Evolutionary conservation across 768 basidiomycete genomes (phyloP), one percentile per base, ranked within the genome.

Genomic region (Mycena haematopus): DNA sequence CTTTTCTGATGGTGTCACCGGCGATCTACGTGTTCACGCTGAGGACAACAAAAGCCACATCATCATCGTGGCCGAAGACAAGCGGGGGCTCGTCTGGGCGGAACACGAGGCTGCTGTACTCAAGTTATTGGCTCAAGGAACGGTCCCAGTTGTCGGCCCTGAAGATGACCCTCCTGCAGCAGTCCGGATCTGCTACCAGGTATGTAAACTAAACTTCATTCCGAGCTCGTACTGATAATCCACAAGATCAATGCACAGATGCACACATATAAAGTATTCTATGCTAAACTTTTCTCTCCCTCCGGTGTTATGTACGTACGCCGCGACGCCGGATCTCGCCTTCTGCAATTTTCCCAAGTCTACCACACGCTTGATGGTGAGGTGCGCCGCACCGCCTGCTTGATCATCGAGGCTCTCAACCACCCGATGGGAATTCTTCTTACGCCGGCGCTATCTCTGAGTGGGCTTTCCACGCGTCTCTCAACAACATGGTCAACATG

Each of bases 281-380:
- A 52, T 21, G 50, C 31, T n/a, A 52, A 52, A 9, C 31, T 52
- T 52, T 35, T 52, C 22, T 52, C 50, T 52, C 50, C 50, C 31
- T 52, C 31, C 33, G 50, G 50, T 33, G 50, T 52, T 33, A 8
- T 52, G 2, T 52, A 52, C 33, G 22, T 52, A 17, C 50, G 50
- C 50, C 50, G 50, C 8, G 50, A 35, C 33, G 50, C 33, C 22
- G 33, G 33, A 35, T 1, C 31, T 10, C n/a, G 33, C 33, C 35
- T 33, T 36, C 14, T 52, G 50, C 31, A 52, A 52, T 52, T 52
- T 22, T 52, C 50, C n/a, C n/a, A 35, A 33, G 50, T 52, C n/a
- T 52, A 52, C 50, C 50, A n/a, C 50, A n/a, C 33, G 31, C 50
- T 52, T 33, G 50, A 52, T 35, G 50, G 33, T 22, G 50, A 52